Evolutionary conservation across 1,284 basidiomycete species (phyloP).

Genomic region (Athelia sp.): DNA sequence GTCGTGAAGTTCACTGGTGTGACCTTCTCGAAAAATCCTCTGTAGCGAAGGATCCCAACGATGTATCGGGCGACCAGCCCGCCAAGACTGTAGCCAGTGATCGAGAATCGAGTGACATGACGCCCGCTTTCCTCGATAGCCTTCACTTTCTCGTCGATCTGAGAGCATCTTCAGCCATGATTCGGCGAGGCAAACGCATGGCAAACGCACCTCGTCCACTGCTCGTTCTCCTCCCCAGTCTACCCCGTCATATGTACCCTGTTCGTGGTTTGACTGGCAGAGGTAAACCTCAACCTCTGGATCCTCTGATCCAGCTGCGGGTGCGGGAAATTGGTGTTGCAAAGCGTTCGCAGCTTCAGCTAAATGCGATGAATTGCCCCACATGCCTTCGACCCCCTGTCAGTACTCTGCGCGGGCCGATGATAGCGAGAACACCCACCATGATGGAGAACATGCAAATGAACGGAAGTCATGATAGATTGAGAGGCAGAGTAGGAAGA

Average conservation of each 20-base stretch:
- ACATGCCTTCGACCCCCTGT: not conserved
- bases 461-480: not conserved
- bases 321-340: not conserved
- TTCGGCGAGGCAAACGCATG: not conserved
- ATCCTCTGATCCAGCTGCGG: slow-evolving; percentile 16
- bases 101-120: slow-evolving; percentile 61
- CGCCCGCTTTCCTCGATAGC: slow-evolving; percentile 47
- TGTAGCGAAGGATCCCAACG: slow-evolving; percentile 67
- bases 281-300: slow-evolving; percentile 37
- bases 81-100: slow-evolving; percentile 79
- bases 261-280: slow-evolving; percentile 41
- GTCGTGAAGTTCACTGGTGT: slow-evolving; percentile 77
- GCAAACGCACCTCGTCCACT: slow-evolving; percentile 52
- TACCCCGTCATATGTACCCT: slow-evolving; percentile 60
- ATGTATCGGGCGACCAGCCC: slow-evolving; percentile 78
- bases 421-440: not conserved
- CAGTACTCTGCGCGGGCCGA: not conserved
- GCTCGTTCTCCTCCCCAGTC: slow-evolving; percentile 62
- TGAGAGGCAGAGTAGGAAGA: not conserved
- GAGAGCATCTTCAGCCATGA: slow-evolving; percentile 2
- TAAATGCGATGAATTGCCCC: not conserved
- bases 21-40: slow-evolving; percentile 64
- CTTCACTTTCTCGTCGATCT: slow-evolving; percentile 51
- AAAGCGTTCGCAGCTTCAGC: not conserved
- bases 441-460: not conserved